phyloP scores from a whole-genome alignment of 2,329 filamentous ascomycete genomes.

The Thielaviopsis punctulata region DNA sequence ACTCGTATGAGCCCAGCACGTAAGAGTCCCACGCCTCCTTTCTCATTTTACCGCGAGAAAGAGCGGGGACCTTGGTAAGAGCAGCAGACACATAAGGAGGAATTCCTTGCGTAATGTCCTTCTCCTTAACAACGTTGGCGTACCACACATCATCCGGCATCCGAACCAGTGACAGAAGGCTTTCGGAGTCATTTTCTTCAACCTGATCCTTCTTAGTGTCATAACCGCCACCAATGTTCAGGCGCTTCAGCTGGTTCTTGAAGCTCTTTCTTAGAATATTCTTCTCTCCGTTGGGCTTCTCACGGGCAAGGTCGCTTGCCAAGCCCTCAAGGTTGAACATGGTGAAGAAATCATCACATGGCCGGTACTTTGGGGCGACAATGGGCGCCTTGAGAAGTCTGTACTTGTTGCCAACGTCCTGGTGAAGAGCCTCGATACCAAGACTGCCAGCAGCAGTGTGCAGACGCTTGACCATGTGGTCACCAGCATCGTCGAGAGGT shows the following conservation, averaged over 20 bases:
- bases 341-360: constrained; percentile 39
- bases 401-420: constrained; percentile 51
- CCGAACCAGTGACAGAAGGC: constrained; percentile 34
- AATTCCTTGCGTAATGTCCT: constrained; percentile 37
- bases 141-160: constrained; percentile 41
- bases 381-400: constrained; percentile 34
- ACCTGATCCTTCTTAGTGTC: constrained; percentile 40
- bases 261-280: constrained; percentile 51
- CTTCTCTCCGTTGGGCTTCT: constrained; percentile 48
- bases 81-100: constrained; percentile 25
- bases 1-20: constrained; percentile 10
- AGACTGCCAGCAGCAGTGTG: constrained; percentile 36
- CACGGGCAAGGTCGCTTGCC: constrained; percentile 43
- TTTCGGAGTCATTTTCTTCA: constrained; percentile 31
- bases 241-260: constrained; percentile 49
- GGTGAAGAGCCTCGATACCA: constrained; percentile 47
- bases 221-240: constrained; percentile 44
- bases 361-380: constrained; percentile 4
- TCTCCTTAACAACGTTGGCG: constrained; percentile 33
- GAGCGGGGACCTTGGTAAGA: constrained; percentile 34
- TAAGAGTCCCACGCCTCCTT: constrained; percentile 14
- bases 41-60: constrained; percentile 31
- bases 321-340: constrained; percentile 38
- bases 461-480: constrained; percentile 42
- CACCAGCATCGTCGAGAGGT: constrained; percentile 35